phyloP scores from a whole-genome alignment of 2,329 filamentous ascomycete genomes.

The Colletotrichum filicis region DNA sequence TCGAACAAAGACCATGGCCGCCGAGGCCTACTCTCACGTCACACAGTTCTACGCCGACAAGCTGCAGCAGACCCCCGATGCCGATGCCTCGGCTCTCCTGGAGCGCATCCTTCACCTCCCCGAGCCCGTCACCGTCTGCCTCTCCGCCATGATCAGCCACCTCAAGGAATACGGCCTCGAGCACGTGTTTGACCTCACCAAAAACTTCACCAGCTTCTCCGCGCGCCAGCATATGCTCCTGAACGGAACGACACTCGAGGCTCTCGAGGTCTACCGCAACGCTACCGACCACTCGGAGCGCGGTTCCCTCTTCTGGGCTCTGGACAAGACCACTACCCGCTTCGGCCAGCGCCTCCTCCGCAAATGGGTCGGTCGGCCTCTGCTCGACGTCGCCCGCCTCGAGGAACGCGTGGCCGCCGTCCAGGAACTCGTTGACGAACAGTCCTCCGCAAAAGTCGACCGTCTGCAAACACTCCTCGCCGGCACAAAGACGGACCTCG shows the following conservation, averaged over 20 bases:
- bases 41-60: slow-evolving; percentile 93
- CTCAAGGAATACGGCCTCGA: slow-evolving; percentile 92
- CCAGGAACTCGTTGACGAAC: slow-evolving; percentile 81
- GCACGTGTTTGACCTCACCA: slow-evolving; percentile 95
- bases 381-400: slow-evolving; percentile 80
- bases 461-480: slow-evolving; percentile 78
- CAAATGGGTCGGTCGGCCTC: slow-evolving; percentile 93
- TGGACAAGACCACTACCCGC: slow-evolving; percentile 90
- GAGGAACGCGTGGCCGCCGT: slow-evolving; percentile 86
- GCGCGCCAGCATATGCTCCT: slow-evolving; percentile 94
- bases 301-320: slow-evolving; percentile 93
- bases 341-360: slow-evolving; percentile 89
- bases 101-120: slow-evolving; percentile 89
- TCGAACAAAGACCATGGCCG: slow-evolving; percentile 83
- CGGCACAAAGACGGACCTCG: slow-evolving; percentile 82
- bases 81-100: slow-evolving; percentile 70
- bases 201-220: slow-evolving; percentile 97
- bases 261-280: slow-evolving; percentile 95
- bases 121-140: slow-evolving; percentile 87
- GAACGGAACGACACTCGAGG: slow-evolving; percentile 93
- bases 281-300: slow-evolving; percentile 86
- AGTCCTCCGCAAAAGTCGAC: slow-evolving; percentile 75
- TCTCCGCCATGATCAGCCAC: slow-evolving; percentile 96
- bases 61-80: slow-evolving; percentile 64
- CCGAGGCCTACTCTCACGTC: slow-evolving; percentile 88